Evolutionary conservation across 1,284 basidiomycete genomes (phyloP).

Genomic region (Ceratobasidium sp.): DNA sequence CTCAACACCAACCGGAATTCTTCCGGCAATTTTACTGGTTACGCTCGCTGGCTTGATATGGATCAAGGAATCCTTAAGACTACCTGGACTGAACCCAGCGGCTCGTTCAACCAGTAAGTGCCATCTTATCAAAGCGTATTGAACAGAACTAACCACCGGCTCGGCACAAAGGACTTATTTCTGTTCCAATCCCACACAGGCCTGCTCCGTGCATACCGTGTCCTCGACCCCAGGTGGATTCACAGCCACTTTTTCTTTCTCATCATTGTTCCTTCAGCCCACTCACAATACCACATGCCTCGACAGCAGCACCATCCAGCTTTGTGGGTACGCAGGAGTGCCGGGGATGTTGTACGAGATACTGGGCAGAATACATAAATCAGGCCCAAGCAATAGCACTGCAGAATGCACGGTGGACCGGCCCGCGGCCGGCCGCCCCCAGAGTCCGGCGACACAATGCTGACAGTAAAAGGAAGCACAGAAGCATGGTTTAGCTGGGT

Average conservation of each 20-base stretch:
- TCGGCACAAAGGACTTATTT: conserved; percentile 61
- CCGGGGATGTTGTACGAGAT: conserved; percentile 74
- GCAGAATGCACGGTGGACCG: conserved; percentile 55
- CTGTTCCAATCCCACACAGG: conserved; percentile 66
- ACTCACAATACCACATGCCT: conserved; percentile 60
- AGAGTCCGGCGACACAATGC: conserved; percentile 19
- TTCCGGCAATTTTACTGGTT: conserved; percentile 53
- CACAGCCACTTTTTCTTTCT: conserved; percentile 28
- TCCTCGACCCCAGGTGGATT: conserved; percentile 18
- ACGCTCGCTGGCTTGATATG: conserved; percentile 70
- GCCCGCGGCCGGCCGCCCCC: too few relatives aligned
- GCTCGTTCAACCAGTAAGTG: conserved; percentile 43
- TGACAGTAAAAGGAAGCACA: conserved; percentile 55
- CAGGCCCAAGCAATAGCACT: conserved; percentile 51
- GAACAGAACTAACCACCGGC: neutral
- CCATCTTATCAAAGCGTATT: conserved; percentile 48
- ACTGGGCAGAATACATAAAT: conserved; percentile 57
- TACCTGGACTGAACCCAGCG: conserved; percentile 59
- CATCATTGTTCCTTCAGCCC: neutral
- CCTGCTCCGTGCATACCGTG: conserved; percentile 40
- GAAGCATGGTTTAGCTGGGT: conserved; percentile 71
- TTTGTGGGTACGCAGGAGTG: conserved; percentile 59
- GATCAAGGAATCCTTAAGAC: conserved; percentile 64
- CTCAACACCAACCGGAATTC: conserved; percentile 57
- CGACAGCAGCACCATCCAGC: conserved; percentile 60